These are phyloP conservation scores for Diaporthe citriasiana DNA, from an alignment of 2,329 filamentous ascomycete genomes.

Conservation along the genomic window DNA sequence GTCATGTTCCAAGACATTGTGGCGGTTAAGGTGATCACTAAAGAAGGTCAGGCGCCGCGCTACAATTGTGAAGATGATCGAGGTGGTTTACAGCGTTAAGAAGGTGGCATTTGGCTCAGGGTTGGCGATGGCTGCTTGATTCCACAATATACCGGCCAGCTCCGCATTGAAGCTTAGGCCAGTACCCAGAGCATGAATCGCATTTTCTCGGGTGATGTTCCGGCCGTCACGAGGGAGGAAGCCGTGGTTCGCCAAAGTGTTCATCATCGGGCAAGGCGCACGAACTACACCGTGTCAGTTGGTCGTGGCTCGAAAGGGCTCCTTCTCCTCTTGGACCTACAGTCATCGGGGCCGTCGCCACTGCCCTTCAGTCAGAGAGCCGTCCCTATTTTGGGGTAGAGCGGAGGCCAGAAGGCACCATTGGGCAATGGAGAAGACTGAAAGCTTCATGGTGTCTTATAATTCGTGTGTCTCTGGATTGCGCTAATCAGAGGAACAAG, in stretches of 20 bases:
- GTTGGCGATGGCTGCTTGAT: slow-evolving; percentile 58
- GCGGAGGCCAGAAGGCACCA: not conserved
- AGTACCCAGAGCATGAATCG: slow-evolving; percentile 54
- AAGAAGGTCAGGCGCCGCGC: not conserved
- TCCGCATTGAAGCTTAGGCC: slow-evolving; percentile 60
- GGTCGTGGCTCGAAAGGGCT: not conserved
- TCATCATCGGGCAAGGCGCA: slow-evolving; percentile 65
- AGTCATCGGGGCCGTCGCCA: slow-evolving; percentile 27
- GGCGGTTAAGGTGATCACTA: slow-evolving; percentile 58
- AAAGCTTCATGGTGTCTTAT: slow-evolving; percentile 13
- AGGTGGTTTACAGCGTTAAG: slow-evolving; percentile 49
- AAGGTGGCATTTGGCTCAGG: slow-evolving; percentile 59
- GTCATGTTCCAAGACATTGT: slow-evolving; percentile 65
- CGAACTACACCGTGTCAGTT: slow-evolving; percentile 48
- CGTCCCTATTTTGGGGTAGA: not conserved
- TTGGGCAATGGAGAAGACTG: not conserved
- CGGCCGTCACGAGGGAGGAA: slow-evolving; percentile 62
- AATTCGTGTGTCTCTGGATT: not conserved
- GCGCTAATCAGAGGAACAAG: not conserved
- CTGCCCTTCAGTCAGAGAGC: slow-evolving; percentile 14
- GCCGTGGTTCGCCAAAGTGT: slow-evolving; percentile 65
- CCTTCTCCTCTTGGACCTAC: not conserved
- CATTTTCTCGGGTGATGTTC: slow-evolving; percentile 56
- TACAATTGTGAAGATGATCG: not conserved
- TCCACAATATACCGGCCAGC: slow-evolving; percentile 58